Evolutionary conservation across 495 filamentous ascomycete genomes (phyloP).

Genomic region (Chlorociboria aeruginascens): DNA sequence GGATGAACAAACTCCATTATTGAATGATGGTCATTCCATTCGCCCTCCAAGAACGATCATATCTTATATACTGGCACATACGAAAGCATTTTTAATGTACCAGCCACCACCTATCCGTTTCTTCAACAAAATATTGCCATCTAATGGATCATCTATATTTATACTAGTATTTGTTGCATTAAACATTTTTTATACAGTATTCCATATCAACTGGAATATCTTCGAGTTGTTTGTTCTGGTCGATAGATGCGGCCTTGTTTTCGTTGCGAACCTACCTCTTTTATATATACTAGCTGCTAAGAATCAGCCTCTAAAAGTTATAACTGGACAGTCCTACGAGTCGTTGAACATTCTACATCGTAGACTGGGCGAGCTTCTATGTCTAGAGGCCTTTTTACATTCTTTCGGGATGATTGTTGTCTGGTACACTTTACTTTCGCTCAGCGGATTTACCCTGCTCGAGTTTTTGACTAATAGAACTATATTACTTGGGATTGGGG

Average conservation of each 20-base stretch:
- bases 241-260: constrained; percentile 40
- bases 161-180: constrained; percentile 36
- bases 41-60: neutral
- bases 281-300: constrained; percentile 52
- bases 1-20: constrained; percentile 10
- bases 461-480: constrained; percentile 26
- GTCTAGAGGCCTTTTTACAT: constrained; percentile 32
- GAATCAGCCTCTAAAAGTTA: constrained; percentile 43
- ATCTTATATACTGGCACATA: neutral
- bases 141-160: constrained; percentile 38
- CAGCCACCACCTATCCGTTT: constrained; percentile 42
- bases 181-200: constrained; percentile 44
- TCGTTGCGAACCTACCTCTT: constrained; percentile 46
- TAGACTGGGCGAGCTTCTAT: constrained; percentile 36
- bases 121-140: constrained; percentile 40
- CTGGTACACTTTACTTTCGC: constrained; percentile 34
- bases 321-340: constrained; percentile 53
- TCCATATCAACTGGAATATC: constrained; percentile 29
- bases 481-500: constrained; percentile 33
- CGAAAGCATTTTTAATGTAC: constrained; percentile 21
- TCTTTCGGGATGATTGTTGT: constrained; percentile 31
- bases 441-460: constrained; percentile 22
- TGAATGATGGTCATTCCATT: neutral
- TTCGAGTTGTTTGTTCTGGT: constrained; percentile 40
- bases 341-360: constrained; percentile 51